Evolutionary conservation across 495 filamentous ascomycete species (phyloP), one percentile per base, ranked within the genome.

Genomic region (Penicillium longicatenatum): DNA sequence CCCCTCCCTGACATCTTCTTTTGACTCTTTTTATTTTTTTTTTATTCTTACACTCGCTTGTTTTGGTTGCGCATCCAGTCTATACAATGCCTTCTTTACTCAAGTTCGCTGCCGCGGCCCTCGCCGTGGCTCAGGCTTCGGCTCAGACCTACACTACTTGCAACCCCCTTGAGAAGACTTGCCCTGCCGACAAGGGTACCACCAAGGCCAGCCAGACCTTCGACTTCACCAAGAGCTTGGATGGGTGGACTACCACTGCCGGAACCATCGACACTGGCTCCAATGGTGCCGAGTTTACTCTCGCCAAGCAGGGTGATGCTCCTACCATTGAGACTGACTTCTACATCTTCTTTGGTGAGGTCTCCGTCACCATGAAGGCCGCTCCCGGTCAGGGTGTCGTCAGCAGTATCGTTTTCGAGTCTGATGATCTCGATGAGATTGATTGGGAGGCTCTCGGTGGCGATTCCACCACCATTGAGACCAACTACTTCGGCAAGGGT

Each of bases 401-500:
- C 68, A 83, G 88, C 76, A 90, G 85, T 14, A 79, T 93, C 51
- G 90, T 97, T 7, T 73, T 98, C 48, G 85, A 93, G 67, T 97
- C 93, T 4, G 92, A 96, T 72, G 84, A 85, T 60, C 81, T 97
- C n/a, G 94, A 98, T 71, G 94, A 98, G 77, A 89, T 98, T 66
- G 94, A 97, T 74, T 93, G 92, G 84, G 76, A 79, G 61, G 68
- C 69, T 46, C 75, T 88, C 43, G 89, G 90, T 52, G 81, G 81
- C n/a, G 80, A 87, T 63, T 71, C 76, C 42, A 78, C 65, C 53
- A 72, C 87, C 56, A 86, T 95, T 17, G 88, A 97, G 77, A 91
- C 86, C 65, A 97, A 98, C 75, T 98, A 94, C 76, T 98, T 96
- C 67, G 90, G 91, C 69, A 96, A 97, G 78, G 94, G 92, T 16